Conservation (phyloP, 106 monocot species). For the Dendrobium huoshanense region DNA sequence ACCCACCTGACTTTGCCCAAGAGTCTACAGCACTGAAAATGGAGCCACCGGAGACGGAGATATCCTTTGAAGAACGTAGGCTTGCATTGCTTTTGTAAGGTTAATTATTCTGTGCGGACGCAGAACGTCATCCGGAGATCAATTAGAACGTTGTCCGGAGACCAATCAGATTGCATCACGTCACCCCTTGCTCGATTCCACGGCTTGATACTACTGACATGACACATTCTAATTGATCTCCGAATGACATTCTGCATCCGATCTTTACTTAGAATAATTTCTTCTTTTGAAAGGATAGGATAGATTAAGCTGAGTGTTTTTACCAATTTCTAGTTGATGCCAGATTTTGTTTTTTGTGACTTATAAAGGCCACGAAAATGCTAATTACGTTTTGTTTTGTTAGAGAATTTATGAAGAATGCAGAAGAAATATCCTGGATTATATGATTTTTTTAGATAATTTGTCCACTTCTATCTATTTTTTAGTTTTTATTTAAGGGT, state of each 20-base stretch:
- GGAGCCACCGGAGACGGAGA: slow-evolving; percentile 6
- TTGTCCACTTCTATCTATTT: too few relatives aligned
- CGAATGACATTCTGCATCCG: too few relatives aligned
- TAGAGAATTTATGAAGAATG: not conserved
- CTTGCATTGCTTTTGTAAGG: slow-evolving; percentile 10
- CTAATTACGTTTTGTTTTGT: not conserved
- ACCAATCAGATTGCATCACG: too few relatives aligned
- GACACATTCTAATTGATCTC: too few relatives aligned
- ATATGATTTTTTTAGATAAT: too few relatives aligned
- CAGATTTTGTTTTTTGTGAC: not conserved
- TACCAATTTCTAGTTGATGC: not conserved
- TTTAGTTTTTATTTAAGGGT: too few relatives aligned
- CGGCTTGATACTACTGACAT: too few relatives aligned
- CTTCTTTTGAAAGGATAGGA: not conserved
- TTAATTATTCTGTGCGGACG: too few relatives aligned
- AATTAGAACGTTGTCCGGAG: too few relatives aligned
- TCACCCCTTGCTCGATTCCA: too few relatives aligned
- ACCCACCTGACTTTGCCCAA: not conserved
- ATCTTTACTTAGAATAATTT: too few relatives aligned
- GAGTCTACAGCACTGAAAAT: slow-evolving; percentile 6
- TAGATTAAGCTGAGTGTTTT: not conserved
- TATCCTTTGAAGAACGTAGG: slow-evolving; percentile 47
- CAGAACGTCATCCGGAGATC: too few relatives aligned
- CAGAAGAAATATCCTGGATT: not conserved
- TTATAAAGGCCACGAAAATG: not conserved